Evolutionary conservation across 1,284 basidiomycete species (phyloP).

Genomic region (Rugosomyces carneus): DNA sequence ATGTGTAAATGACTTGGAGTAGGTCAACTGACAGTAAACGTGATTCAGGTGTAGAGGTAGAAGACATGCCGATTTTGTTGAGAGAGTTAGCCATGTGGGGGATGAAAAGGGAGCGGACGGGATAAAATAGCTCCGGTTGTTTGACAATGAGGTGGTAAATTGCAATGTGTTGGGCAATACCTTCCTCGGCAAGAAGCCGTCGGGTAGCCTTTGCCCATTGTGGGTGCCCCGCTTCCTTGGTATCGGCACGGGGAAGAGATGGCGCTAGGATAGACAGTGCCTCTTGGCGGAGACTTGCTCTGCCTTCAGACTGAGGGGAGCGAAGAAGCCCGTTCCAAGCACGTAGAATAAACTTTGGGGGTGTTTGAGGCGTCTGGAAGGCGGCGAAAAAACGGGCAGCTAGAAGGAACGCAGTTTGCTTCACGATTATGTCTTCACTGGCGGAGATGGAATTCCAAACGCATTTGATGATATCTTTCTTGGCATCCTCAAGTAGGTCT

Average conservation of each 20-base stretch:
- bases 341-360: constrained; percentile 90
- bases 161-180: constrained; percentile 78
- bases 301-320: constrained; percentile 76
- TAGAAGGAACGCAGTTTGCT: constrained; percentile 90
- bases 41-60: constrained; percentile 74
- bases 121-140: constrained; percentile 90
- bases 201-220: constrained; percentile 91
- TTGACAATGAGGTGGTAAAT: constrained; percentile 93
- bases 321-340: constrained; percentile 94
- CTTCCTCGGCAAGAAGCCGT: constrained; percentile 87
- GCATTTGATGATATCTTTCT: constrained; percentile 94
- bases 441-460: constrained; percentile 87
- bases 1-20: constrained; percentile 81
- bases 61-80: constrained; percentile 79
- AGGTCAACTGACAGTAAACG: constrained; percentile 80
- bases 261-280: constrained; percentile 91
- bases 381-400: constrained; percentile 93
- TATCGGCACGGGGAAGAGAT: constrained; percentile 62
- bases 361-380: constrained; percentile 86
- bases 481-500: constrained; percentile 69
- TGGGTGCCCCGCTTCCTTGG: constrained; percentile 58
- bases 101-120: constrained; percentile 91
- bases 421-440: constrained; percentile 86
- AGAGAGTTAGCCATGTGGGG: constrained; percentile 92
- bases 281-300: constrained; percentile 72